Percentiles rank a stretch among this genome's conserved stretches.
These are phyloP conservation scores for Ophiostoma sp. DNA, from an alignment of 2,329 filamentous ascomycete genomes.

Conservation along the genomic window DNA sequence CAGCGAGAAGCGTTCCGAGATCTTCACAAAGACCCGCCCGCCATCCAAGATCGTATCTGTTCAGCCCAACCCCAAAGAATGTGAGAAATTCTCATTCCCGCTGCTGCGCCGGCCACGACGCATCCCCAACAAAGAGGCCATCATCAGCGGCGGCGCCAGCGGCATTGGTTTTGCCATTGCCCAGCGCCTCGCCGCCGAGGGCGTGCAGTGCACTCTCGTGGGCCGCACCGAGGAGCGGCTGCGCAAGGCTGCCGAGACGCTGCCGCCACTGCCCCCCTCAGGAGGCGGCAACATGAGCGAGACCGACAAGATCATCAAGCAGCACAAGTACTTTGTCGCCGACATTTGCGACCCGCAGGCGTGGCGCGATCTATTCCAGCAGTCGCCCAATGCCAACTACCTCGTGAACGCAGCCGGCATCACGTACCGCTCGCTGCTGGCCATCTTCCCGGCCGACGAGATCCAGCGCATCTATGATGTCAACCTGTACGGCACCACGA, in stretches of 20 bases:
- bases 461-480: slow-evolving; percentile 58
- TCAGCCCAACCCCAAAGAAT: not conserved
- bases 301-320: not conserved
- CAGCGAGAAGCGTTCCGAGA: not conserved
- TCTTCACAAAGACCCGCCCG: not conserved
- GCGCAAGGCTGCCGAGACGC: slow-evolving; percentile 33
- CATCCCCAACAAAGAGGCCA: slow-evolving; percentile 38
- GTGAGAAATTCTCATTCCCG: slow-evolving; percentile 3
- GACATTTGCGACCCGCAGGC: slow-evolving; percentile 27
- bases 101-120: slow-evolving; percentile 38
- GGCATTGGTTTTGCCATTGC: slow-evolving; percentile 67
- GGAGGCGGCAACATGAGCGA: slow-evolving; percentile 6
- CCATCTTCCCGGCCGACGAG: slow-evolving; percentile 45
- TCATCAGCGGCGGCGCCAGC: slow-evolving; percentile 66
- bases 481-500: slow-evolving; percentile 64
- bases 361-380: slow-evolving; percentile 26
- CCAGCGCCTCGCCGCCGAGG: slow-evolving; percentile 56
- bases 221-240: slow-evolving; percentile 51
- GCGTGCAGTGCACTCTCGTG: slow-evolving; percentile 56
- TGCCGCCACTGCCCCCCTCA: slow-evolving; percentile 31
- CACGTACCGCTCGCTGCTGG: slow-evolving; percentile 59
- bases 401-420: slow-evolving; percentile 79
- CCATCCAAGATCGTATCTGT: not conserved
- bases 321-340: slow-evolving; percentile 25
- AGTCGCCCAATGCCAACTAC: slow-evolving; percentile 38